Percentiles rank a stretch among this genome's conserved stretches.
phyloP scores from a whole-genome alignment of 768 basidiomycete species.

The Lactarius quietus region DNA sequence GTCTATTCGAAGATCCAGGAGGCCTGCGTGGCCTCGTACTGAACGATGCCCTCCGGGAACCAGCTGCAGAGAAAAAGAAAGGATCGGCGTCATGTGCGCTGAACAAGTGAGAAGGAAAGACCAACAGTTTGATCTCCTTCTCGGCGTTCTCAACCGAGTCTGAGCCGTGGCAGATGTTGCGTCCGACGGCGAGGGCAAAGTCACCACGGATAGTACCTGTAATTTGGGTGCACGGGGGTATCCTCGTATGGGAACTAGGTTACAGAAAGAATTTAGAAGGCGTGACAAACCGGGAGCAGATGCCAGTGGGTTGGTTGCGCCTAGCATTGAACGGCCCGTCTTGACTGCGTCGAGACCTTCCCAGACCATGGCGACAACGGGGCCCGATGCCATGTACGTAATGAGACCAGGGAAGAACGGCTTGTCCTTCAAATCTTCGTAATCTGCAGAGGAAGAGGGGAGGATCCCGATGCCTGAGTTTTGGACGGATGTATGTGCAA shows the following conservation, averaged over 20 bases:
- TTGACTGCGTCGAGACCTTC: conserved; percentile 92
- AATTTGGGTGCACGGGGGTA: background rate
- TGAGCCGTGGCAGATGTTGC: conserved; percentile 92
- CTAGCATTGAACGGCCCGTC: conserved; percentile 94
- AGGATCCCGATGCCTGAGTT: background rate
- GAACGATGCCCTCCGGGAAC: conserved; percentile 84
- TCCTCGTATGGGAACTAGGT: background rate
- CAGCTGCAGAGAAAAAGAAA: conserved; percentile 47
- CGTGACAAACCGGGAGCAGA: conserved; percentile 70
- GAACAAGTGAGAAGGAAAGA: background rate
- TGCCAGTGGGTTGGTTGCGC: conserved; percentile 92
- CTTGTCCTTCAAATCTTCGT: conserved; percentile 92
- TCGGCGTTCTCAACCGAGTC: conserved; percentile 86
- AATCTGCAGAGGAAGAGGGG: conserved; percentile 62
- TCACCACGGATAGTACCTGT: conserved; percentile 94
- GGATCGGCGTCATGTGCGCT: conserved; percentile 19
- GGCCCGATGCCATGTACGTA: conserved; percentile 94
- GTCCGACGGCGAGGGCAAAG: conserved; percentile 89
- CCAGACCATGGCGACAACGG: conserved; percentile 95
- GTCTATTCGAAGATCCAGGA: conserved; percentile 78
- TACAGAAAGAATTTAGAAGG: background rate
- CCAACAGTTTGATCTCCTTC: conserved; percentile 92
- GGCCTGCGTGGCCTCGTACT: conserved; percentile 64
- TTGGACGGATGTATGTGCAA: background rate
- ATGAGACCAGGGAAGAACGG: conserved; percentile 95